These are phyloP conservation scores for Ogataea naganishii DNA, from an alignment of 805 yeast genomes.

Conservation along the genomic window DNA sequence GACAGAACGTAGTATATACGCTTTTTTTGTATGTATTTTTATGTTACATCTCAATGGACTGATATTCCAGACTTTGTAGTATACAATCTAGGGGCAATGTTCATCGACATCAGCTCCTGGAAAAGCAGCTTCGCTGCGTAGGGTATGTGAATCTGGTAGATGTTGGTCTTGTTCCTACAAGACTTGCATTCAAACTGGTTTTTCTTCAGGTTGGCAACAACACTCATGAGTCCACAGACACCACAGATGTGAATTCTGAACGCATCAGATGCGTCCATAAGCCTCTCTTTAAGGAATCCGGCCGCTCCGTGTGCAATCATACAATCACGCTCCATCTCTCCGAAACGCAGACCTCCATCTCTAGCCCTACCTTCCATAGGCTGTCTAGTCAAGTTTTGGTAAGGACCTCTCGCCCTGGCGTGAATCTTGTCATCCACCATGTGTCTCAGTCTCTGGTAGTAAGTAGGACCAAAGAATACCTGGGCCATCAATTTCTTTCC, in stretches of 20 bases:
- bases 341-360: conserved; percentile 98
- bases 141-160: conserved; percentile 95
- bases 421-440: conserved; percentile 99
- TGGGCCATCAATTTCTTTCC: conserved; percentile 98
- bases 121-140: conserved; percentile 96
- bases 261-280: conserved; percentile 99
- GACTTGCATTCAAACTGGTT: conserved; percentile 98
- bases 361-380: conserved; percentile 99
- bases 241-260: conserved; percentile 98
- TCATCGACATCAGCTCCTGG: conserved; percentile 99
- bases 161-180: conserved; percentile 96
- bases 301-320: conserved; percentile 99
- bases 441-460: conserved; percentile 96
- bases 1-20: not conserved
- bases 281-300: conserved; percentile 91
- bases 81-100: conserved; percentile 92
- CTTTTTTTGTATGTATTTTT: conserved; percentile 1
- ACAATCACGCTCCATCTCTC: conserved; percentile 99
- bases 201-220: conserved; percentile 94
- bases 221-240: conserved; percentile 96
- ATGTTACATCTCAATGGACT: conserved; percentile 20
- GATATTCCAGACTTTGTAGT: conserved; percentile 63
- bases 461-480: conserved; percentile 98
- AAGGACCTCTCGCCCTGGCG: conserved; percentile 99
- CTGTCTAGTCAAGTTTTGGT: conserved; percentile 94